Evolutionary conservation across 176 grass and related monocot genomes (phyloP).

Genomic region (Carex pumila): DNA sequence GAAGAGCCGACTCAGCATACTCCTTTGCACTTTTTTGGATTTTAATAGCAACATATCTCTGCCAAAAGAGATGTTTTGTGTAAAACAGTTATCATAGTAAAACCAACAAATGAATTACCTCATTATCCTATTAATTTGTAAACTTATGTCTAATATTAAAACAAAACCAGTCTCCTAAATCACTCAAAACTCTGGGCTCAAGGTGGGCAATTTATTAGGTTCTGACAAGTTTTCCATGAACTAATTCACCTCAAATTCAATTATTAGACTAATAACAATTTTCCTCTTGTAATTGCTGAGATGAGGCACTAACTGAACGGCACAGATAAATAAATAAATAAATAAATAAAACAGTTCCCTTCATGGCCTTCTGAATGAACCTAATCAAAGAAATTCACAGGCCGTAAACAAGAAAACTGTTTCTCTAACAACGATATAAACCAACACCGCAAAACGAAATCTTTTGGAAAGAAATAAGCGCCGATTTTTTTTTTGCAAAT

Average conservation of each 20-base stretch:
- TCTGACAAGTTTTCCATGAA: neutral
- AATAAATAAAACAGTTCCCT: neutral
- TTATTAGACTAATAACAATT: neutral
- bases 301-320: neutral
- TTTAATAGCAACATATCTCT: slow-evolving; percentile 91
- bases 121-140: neutral
- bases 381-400: neutral
- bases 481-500: neutral
- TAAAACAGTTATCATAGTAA: neutral
- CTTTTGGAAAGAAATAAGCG: neutral
- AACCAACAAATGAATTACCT: neutral
- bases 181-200: neutral
- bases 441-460: neutral
- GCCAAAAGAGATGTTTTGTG: neutral
- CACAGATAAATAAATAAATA: neutral
- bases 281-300: neutral
- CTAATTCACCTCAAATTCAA: neutral
- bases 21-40: slow-evolving; percentile 94
- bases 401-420: neutral
- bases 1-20: slow-evolving; percentile 64
- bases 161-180: neutral
- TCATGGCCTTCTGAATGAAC: neutral
- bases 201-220: neutral
- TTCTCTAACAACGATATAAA: neutral
- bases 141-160: neutral